Conservation (phyloP, 2,329 filamentous ascomycete genomes). For the Fusarium mexicanum region DNA sequence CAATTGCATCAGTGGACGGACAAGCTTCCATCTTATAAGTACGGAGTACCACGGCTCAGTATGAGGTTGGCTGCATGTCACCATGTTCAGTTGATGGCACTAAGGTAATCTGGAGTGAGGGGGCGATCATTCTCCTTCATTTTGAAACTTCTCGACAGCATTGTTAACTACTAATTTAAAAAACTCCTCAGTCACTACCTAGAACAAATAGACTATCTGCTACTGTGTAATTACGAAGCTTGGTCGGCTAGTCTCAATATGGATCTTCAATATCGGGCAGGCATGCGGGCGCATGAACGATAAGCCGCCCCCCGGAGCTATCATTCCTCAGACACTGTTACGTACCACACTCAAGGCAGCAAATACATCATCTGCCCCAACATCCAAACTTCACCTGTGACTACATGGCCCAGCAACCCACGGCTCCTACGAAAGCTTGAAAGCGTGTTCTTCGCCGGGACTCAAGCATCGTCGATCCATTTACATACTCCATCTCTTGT, state of each 20-base stretch:
- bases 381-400: conserved; percentile 15
- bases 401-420: conserved; percentile 10
- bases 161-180: background rate
- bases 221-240: background rate
- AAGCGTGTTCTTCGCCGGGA: conserved; percentile 24
- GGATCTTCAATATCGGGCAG: background rate
- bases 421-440: conserved; percentile 2
- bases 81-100: background rate
- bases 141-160: background rate
- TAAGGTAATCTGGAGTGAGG: background rate
- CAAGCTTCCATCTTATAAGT: background rate
- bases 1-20: background rate
- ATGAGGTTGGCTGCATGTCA: background rate
- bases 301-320: conserved; percentile 39
- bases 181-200: background rate
- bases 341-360: conserved; percentile 24
- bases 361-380: conserved; percentile 35
- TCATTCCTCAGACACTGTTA: conserved; percentile 25
- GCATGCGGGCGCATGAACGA: conserved; percentile 41
- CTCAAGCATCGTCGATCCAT: conserved; percentile 9
- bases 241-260: conserved; percentile 7
- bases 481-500: background rate
- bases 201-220: background rate
- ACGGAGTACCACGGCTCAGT: background rate
- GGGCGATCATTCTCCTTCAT: background rate